Percentiles rank a stretch among this genome's conserved stretches.
phyloP scores from a whole-genome alignment of 306 rosid species.

The Prunus padus region DNA sequence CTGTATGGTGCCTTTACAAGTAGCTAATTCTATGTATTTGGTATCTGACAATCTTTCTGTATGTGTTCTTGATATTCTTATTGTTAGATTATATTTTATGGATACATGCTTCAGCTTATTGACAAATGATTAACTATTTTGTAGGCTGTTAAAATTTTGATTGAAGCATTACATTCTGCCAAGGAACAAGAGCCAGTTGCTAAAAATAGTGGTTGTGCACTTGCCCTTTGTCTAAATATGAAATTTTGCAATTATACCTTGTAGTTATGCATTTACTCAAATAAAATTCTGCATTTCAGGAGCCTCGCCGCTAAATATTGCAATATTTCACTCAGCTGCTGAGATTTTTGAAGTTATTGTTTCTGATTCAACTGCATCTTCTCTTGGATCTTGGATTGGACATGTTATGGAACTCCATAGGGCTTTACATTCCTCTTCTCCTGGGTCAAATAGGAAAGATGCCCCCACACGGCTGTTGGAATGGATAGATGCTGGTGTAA shows the following conservation, averaged over 20 bases:
- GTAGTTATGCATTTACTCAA: conserved; percentile 23
- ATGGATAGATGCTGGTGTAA: conserved; percentile 95
- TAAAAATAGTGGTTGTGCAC: conserved; percentile 57
- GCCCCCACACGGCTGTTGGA: conserved; percentile 94
- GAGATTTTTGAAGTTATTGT: conserved; percentile 98
- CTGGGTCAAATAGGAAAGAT: conserved; percentile 94
- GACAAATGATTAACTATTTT: conserved; percentile 14
- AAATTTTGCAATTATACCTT: conserved; percentile 9
- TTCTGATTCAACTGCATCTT: conserved; percentile 81
- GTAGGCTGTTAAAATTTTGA: conserved; percentile 74
- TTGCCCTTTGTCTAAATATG: conserved; percentile 1
- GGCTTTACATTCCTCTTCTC: conserved; percentile 84
- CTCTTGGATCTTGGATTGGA: conserved; percentile 85
- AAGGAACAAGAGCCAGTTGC: conserved; percentile 76
- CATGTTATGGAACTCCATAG: conserved; percentile 87
- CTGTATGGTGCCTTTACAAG: not conserved
- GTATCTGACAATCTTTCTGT: not conserved
- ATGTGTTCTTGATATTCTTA: not conserved
- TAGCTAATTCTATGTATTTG: not conserved
- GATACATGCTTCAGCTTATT: conserved; percentile 17
- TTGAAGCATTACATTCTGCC: conserved; percentile 72
- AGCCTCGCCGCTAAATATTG: conserved; percentile 75
- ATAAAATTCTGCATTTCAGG: conserved; percentile 51
- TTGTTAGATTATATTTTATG: conserved; percentile 18
- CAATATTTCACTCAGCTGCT: conserved; percentile 91